Percentiles rank a stretch among this genome's conserved stretches.
Evolutionary conservation across 2,329 filamentous ascomycete genomes (phyloP).

Genomic region (Venturia effusa): DNA sequence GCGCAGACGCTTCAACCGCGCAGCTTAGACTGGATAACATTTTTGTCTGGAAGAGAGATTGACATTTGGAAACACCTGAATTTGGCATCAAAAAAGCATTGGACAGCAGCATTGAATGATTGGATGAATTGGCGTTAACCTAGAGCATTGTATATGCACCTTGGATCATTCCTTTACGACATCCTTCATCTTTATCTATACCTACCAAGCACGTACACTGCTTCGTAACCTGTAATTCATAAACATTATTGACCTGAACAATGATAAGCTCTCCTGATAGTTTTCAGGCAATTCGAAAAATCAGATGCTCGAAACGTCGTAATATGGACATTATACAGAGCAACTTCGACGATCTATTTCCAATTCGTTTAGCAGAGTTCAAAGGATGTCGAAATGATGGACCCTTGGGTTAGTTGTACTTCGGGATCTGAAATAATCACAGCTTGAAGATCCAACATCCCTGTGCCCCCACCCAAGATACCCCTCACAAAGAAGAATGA

Average conservation of each 20-base stretch:
- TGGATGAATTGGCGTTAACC: background rate
- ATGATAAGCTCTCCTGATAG: no score
- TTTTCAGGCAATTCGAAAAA: no score
- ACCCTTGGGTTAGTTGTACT: no score
- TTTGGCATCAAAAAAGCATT: background rate
- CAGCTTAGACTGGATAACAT: background rate
- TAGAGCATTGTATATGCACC: background rate
- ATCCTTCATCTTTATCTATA: background rate
- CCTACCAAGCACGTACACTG: background rate
- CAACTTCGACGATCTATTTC: no score
- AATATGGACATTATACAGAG: no score
- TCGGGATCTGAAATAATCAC: no score
- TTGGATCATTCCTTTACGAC: background rate
- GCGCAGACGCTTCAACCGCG: background rate
- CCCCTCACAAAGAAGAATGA: no score
- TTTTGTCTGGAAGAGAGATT: background rate
- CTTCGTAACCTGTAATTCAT: background rate
- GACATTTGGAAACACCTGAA: background rate
- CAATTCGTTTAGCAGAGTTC: no score
- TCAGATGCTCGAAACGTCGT: no score
- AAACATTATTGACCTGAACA: background rate
- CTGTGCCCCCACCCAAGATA: no score
- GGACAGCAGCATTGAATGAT: background rate
- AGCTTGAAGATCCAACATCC: no score
- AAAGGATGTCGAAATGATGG: no score